Base-by-base conservation (phyloP, 2,329 filamentous ascomycete genomes). In the Leptoxyphium fumago region DNA sequence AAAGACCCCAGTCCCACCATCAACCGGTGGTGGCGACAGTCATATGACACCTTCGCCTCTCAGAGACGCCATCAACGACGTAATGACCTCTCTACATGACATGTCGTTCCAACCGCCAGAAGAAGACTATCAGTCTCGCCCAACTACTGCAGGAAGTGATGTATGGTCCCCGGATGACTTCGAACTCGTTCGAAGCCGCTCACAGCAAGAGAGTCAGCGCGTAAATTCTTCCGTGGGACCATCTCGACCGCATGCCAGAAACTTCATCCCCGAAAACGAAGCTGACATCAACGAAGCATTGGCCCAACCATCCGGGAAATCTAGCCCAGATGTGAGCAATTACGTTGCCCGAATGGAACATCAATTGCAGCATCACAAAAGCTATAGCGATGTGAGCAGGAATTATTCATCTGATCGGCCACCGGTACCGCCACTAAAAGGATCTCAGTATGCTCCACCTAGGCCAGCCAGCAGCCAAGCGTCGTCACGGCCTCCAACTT, bases 91-190 rank as follows among this genome's bases (percentile, higher is more conserved):
- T 45, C 65, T 98, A 38, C 82, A 94, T 58, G 87, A 88, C 47
- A 84, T 98, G 70, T 81, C 81, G 14, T 70, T 80, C 53, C 69
- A 75, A 38, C 32, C 13, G 11, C 11, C 9, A 5, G 72, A 50
- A 28, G 73, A 45, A 66, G 59, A 10, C 61, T 66, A 28, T 69
- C 69, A 49, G 18, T 55, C 69, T 11, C 50, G 53, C 1, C 71
- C 77, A 38, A 67, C 73, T 1, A 68, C 75, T 1, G 63, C 78
- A 8, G 21, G 14, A 11, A 40, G 13, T 18, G 77, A 86, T 56
- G 80, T 87, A 4, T 98, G 91, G 91, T 91, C 87, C 0, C 87
- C 87, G 0, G 88, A 94, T 55, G 84, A 81, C 7, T 95, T 93
- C 55, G 81, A 80, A 49, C 65, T 73, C 43, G 63, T 70, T 5